Conservation (phyloP, 192 early-diverging fungal species). For the Gigaspora rosea region DNA sequence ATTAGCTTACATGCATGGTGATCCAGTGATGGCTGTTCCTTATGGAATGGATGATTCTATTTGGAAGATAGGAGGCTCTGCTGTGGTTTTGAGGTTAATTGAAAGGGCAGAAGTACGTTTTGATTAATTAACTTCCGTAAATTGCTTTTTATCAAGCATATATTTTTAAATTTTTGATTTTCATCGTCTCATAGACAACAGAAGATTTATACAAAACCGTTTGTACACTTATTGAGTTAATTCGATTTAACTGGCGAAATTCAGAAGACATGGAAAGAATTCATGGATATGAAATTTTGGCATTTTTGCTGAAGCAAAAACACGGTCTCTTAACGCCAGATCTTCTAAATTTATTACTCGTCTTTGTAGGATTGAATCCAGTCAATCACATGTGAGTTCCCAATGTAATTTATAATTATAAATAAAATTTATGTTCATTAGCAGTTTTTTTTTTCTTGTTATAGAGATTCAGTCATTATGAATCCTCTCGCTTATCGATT, state of each 20-base stretch:
- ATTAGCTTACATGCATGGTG: conserved; percentile 53
- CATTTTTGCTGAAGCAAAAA: conserved; percentile 65
- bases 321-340: conserved; percentile 57
- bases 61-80: conserved; percentile 74
- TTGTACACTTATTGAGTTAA: conserved; percentile 57
- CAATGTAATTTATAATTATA: background rate
- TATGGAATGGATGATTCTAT: conserved; percentile 63
- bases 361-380: conserved; percentile 63
- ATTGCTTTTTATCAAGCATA: background rate
- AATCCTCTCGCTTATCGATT: conserved; percentile 66
- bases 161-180: background rate
- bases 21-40: conserved; percentile 58
- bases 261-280: conserved; percentile 71
- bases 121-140: background rate
- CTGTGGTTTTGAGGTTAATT: conserved; percentile 61
- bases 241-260: conserved; percentile 68
- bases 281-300: conserved; percentile 68
- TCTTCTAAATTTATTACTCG: conserved; percentile 59
- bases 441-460: background rate
- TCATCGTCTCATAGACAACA: conserved; percentile 43
- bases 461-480: conserved; percentile 62
- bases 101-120: conserved; percentile 56
- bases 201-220: conserved; percentile 54
- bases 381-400: conserved; percentile 52
- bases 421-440: conserved; percentile 18